A percentile compares a stretch with the other conserved stretches of the same genome.
phyloP scores from a whole-genome alignment of 257 asterid genomes.

The Plantago ovata region DNA sequence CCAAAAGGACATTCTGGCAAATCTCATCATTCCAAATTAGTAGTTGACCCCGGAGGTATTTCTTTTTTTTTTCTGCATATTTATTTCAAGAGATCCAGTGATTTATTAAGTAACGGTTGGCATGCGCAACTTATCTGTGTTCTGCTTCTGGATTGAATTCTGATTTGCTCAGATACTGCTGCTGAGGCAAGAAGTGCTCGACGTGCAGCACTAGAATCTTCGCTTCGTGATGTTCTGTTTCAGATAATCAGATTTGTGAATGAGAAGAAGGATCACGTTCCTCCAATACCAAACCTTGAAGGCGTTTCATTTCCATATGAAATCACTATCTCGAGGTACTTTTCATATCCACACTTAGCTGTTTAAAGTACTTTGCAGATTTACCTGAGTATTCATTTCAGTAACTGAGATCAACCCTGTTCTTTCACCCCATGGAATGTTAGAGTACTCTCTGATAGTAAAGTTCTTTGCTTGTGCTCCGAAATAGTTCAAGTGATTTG shows the following conservation, averaged over 20 bases:
- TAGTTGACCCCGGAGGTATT: constrained; percentile 81
- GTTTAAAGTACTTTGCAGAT: constrained; percentile 8
- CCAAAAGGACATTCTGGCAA: constrained; percentile 65
- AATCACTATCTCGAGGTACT: constrained; percentile 84
- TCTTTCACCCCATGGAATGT: constrained; percentile 4
- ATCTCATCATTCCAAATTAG: constrained; percentile 60
- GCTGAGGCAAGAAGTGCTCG: constrained; percentile 70
- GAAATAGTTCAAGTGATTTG: background rate
- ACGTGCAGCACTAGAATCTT: constrained; percentile 65
- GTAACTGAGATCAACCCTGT: background rate
- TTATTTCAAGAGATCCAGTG: background rate
- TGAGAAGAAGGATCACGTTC: constrained; percentile 94
- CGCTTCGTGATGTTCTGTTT: constrained; percentile 81
- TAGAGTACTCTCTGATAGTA: constrained; percentile 3
- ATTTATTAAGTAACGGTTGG: constrained; percentile 4
- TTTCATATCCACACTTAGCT: background rate
- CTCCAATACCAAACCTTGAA: constrained; percentile 75
- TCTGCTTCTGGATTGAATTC: constrained; percentile 15
- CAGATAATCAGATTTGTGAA: constrained; percentile 88
- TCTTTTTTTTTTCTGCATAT: constrained; percentile 8
- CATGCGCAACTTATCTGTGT: background rate
- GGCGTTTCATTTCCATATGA: constrained; percentile 88
- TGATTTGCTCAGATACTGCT: constrained; percentile 37
- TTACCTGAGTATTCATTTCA: background rate
- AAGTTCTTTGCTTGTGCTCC: background rate